These are phyloP conservation scores for Saccharomyces kudriavzevii DNA, from an alignment of 805 yeast genomes.

Conservation along the genomic window DNA sequence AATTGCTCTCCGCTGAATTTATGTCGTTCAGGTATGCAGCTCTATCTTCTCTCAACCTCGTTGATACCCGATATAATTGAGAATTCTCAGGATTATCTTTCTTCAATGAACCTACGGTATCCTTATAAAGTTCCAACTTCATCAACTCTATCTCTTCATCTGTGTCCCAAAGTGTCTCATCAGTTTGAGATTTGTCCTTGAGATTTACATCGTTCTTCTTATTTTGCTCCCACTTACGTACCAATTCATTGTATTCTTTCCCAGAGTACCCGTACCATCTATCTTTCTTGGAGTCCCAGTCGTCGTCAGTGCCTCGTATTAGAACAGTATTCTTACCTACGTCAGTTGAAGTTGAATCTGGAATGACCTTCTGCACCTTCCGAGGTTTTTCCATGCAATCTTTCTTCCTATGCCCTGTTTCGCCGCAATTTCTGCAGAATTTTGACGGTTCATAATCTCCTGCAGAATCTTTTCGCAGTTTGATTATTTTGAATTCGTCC, in stretches of 20 bases:
- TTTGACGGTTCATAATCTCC: constrained; percentile 21
- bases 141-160: constrained; percentile 38
- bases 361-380: constrained; percentile 26
- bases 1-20: constrained; percentile 37
- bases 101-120: constrained; percentile 13
- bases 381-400: constrained; percentile 57
- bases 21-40: constrained; percentile 59
- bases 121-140: constrained; percentile 33
- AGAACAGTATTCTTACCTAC: constrained; percentile 17
- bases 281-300: constrained; percentile 67
- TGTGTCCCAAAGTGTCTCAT: constrained; percentile 27
- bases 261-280: constrained; percentile 75
- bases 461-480: background rate
- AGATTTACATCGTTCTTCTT: constrained; percentile 11
- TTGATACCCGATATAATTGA: constrained; percentile 16
- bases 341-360: constrained; percentile 25
- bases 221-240: constrained; percentile 38
- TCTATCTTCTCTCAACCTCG: constrained; percentile 63
- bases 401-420: constrained; percentile 37
- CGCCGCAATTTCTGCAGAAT: constrained; percentile 53
- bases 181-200: constrained; percentile 9
- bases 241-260: constrained; percentile 48
- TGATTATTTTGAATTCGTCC: constrained; percentile 33
- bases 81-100: constrained; percentile 13
- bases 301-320: constrained; percentile 11